Evolutionary conservation across 106 monocot species (phyloP).

Genomic region (Dendrobium huoshanense): DNA sequence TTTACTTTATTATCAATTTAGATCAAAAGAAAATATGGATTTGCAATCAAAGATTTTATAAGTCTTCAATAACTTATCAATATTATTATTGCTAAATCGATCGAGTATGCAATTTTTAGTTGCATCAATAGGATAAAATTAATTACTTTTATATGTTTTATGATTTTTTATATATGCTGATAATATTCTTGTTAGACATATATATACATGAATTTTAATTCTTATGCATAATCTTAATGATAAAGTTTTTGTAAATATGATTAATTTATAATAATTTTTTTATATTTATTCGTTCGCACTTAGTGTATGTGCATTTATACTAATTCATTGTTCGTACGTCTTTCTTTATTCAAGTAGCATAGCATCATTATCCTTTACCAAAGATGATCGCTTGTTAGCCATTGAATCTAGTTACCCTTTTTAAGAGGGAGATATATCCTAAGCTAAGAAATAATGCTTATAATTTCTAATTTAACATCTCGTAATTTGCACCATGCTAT

Average conservation of each 20-base stretch:
- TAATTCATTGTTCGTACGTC: not conserved
- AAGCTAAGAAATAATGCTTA: slow-evolving; percentile 1
- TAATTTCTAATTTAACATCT: not conserved
- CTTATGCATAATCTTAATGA: not conserved
- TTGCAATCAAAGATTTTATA: slow-evolving; percentile 36
- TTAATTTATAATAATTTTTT: too few species aligned
- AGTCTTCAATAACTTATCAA: slow-evolving; percentile 6
- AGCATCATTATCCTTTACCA: slow-evolving; percentile 86
- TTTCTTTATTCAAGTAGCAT: slow-evolving; percentile 69
- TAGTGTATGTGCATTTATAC: too few species aligned
- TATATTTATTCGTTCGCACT: too few species aligned
- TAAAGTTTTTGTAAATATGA: not conserved
- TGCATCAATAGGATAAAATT: not conserved
- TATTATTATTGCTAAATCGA: not conserved
- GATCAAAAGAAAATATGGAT: slow-evolving; percentile 71
- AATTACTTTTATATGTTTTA: not conserved
- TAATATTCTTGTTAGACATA: not conserved
- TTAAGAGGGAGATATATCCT: slow-evolving; percentile 89
- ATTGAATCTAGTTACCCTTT: slow-evolving; percentile 95
- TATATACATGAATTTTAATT: not conserved
- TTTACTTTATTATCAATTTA: slow-evolving; percentile 9
- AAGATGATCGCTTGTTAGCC: slow-evolving; percentile 73
- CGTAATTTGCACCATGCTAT: not conserved
- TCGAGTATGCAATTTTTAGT: not conserved
- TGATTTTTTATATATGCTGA: not conserved